A percentile compares a stretch with the other conserved stretches of the same genome.
Evolutionary conservation across 768 basidiomycete genomes (phyloP).

Genomic region (Lyophyllum semitale): DNA sequence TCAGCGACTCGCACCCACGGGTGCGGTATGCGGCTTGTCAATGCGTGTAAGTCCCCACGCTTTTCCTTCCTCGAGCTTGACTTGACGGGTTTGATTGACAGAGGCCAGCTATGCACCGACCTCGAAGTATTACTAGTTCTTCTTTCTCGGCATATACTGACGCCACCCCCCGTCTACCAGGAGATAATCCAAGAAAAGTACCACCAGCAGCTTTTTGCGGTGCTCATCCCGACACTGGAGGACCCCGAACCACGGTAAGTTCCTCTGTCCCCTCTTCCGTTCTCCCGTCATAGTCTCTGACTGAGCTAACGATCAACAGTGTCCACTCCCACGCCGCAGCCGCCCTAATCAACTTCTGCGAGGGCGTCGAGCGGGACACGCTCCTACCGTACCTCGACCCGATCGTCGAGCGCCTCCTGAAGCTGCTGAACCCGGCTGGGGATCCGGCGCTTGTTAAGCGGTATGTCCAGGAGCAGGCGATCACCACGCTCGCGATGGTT

Average conservation of each 20-base stretch:
- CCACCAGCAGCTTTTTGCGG: conserved; percentile 67
- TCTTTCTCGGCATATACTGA: not conserved
- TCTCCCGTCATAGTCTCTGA: not conserved
- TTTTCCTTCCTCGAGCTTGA: conserved; percentile 5
- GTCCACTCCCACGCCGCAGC: conserved; percentile 88
- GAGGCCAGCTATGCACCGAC: conserved; percentile 89
- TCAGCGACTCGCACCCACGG: conserved; percentile 75
- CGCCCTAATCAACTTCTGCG: conserved; percentile 89
- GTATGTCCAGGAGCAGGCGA: conserved; percentile 87
- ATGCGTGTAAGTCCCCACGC: conserved; percentile 71
- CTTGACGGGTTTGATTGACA: conserved; percentile 24
- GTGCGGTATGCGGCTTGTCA: conserved; percentile 83
- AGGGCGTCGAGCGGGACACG: conserved; percentile 75
- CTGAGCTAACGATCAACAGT: conserved; percentile 33
- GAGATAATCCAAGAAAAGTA: conserved; percentile 76
- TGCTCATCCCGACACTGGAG: conserved; percentile 71
- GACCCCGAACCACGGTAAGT: conserved; percentile 72
- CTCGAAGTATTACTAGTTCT: conserved; percentile 76
- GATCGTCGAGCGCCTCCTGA: conserved; percentile 73
- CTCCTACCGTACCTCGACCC: conserved; percentile 78
- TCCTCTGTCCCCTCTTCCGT: not conserved
- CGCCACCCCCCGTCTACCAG: conserved; percentile 29
- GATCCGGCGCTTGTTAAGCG: conserved; percentile 43
- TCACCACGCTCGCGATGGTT: conserved; percentile 88
- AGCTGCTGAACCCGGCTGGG: conserved; percentile 59